These are phyloP conservation scores for Pleurotus salmoneostramineus DNA, from an alignment of 768 basidiomycete genomes.

Conservation along the genomic window DNA sequence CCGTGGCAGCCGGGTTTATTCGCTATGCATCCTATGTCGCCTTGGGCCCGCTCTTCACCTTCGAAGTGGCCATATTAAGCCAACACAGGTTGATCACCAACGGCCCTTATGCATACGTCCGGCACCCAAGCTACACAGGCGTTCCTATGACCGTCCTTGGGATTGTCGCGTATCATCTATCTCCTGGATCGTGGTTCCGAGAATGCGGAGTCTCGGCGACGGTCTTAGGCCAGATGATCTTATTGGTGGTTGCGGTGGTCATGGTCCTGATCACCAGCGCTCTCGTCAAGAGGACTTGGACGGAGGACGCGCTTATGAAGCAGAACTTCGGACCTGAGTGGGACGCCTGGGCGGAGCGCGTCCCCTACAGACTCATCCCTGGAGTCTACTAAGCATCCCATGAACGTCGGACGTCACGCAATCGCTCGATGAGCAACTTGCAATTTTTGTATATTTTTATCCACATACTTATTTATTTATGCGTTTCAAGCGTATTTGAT, in stretches of 20 bases:
- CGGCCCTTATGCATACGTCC: slow-evolving; percentile 43
- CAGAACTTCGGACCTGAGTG: slow-evolving; percentile 36
- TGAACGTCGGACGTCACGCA: not conserved
- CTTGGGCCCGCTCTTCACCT: slow-evolving; percentile 46
- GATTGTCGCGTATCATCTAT: slow-evolving; percentile 28
- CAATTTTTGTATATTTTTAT: too few species aligned
- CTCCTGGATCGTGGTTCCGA: slow-evolving; percentile 39
- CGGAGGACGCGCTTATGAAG: slow-evolving; percentile 41
- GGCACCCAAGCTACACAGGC: slow-evolving; percentile 51
- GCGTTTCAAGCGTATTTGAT: not conserved
- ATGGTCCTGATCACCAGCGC: slow-evolving; percentile 26
- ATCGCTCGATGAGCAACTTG: too few species aligned
- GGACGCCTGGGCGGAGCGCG: slow-evolving; percentile 38
- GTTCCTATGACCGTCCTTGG: slow-evolving; percentile 32
- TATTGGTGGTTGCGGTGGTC: slow-evolving; percentile 20
- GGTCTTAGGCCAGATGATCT: slow-evolving; percentile 22
- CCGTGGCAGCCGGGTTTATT: slow-evolving; percentile 35
- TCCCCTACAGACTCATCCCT: slow-evolving; percentile 47
- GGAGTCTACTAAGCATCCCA: slow-evolving; percentile 31
- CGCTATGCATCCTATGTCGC: slow-evolving; percentile 40
- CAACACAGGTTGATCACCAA: slow-evolving; percentile 42
- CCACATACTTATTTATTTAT: not conserved
- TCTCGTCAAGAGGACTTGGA: slow-evolving; percentile 35
- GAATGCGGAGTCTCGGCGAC: slow-evolving; percentile 37
- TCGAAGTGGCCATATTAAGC: slow-evolving; percentile 43